phyloP scores from a whole-genome alignment of 495 filamentous ascomycete genomes.

The Neurospora hispaniola region DNA sequence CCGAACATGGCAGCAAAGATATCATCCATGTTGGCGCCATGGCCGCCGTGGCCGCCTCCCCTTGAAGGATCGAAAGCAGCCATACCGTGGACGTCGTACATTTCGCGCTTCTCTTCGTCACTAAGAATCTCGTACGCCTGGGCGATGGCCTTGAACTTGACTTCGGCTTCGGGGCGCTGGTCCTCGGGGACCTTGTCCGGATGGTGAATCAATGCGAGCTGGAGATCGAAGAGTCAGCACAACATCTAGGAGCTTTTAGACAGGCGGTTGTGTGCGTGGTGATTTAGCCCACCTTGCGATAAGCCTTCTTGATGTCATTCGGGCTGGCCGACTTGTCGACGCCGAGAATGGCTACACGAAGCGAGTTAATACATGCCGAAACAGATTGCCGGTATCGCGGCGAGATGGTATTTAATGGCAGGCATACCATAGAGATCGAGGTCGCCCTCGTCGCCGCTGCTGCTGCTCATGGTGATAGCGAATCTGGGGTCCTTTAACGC shows the following conservation, averaged over 20 bases:
- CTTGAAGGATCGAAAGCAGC: constrained; percentile 69
- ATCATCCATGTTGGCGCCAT: constrained; percentile 76
- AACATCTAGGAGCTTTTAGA: background rate
- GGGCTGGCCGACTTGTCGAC: constrained; percentile 59
- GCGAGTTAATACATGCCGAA: constrained; percentile 3
- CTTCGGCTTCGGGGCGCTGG: constrained; percentile 71
- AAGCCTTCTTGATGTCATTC: constrained; percentile 91
- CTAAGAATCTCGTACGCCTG: constrained; percentile 96
- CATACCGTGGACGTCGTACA: constrained; percentile 95
- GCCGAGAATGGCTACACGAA: constrained; percentile 56
- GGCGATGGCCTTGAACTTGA: constrained; percentile 81
- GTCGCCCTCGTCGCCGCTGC: constrained; percentile 30
- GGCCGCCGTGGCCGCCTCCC: constrained; percentile 50
- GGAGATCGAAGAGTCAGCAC: constrained; percentile 13
- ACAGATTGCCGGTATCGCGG: background rate
- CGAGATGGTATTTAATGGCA: background rate
- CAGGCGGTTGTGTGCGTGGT: background rate
- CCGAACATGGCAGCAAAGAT: constrained; percentile 92
- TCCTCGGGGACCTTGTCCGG: constrained; percentile 92
- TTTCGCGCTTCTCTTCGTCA: constrained; percentile 83
- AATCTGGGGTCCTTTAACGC: background rate
- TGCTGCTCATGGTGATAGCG: constrained; percentile 12
- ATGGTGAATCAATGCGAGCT: constrained; percentile 83
- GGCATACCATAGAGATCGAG: constrained; percentile 59
- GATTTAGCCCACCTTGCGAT: constrained; percentile 63